These are phyloP conservation scores for Aspergillus baeticus DNA, from an alignment of 495 filamentous ascomycete species.

Conservation along the genomic window DNA sequence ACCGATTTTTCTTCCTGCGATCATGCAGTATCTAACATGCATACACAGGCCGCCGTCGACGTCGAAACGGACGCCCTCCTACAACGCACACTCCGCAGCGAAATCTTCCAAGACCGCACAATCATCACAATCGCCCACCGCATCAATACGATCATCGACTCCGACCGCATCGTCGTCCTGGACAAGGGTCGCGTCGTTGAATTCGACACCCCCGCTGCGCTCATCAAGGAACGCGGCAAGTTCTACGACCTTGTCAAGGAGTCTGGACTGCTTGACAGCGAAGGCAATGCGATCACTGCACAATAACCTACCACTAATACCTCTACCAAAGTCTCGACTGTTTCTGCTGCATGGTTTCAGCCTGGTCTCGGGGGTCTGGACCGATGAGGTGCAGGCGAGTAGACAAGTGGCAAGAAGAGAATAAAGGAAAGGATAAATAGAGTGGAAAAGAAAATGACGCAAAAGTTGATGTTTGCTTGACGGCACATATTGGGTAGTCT, in stretches of 20 bases:
- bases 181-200: slow-evolving; percentile 64
- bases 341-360: background rate
- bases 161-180: slow-evolving; percentile 86
- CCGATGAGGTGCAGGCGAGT: background rate
- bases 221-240: slow-evolving; percentile 50
- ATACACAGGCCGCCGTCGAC: slow-evolving; percentile 77
- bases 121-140: slow-evolving; percentile 98
- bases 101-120: slow-evolving; percentile 78
- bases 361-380: slow-evolving; percentile 6
- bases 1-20: slow-evolving; percentile 10
- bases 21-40: slow-evolving; percentile 17
- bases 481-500: too few species aligned
- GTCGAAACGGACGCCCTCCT: slow-evolving; percentile 90
- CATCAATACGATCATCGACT: slow-evolving; percentile 95
- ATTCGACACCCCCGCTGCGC: slow-evolving; percentile 56
- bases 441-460: background rate
- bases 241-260: slow-evolving; percentile 60
- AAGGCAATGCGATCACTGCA: slow-evolving; percentile 28
- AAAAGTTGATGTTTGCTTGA: slow-evolving; percentile 5
- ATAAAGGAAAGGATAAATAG: background rate
- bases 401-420: background rate
- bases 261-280: slow-evolving; percentile 51
- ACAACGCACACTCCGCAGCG: slow-evolving; percentile 54
- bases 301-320: slow-evolving; percentile 5
- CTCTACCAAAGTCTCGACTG: background rate